Evolutionary conservation across 2,329 filamentous ascomycete species (phyloP), one percentile per base, ranked within the genome.

Genomic region (Aspergillus sclerotialis): DNA sequence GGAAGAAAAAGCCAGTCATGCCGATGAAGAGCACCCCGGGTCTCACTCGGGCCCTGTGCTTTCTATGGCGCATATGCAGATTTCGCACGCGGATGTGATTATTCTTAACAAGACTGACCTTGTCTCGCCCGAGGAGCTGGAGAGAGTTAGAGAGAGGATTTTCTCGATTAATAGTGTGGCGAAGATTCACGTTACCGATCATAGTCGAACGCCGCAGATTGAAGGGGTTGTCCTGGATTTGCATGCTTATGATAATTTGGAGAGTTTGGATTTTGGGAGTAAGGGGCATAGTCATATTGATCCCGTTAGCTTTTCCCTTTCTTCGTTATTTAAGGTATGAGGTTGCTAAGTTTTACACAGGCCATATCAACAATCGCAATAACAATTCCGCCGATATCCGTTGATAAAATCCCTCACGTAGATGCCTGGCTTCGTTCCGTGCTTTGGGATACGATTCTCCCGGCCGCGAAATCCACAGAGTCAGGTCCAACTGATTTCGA

Each of bases 1-100:
- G 0, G 57, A 65, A 29, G 63, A 69, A 40, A 55, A 55, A 27
- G 46, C 60, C 45, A 73, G 58, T 1, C 72, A 68, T 25, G 50
- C 76, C 14, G 60, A 68, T 40, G 64, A 78, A 17, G 49, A 58
- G 14, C 58, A 50, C 45, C 34, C 46, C 28, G 50, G 52, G 18
- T 26, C 36, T 2, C 58, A 68, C 28, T 65, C 72, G 30, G 80
- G 82, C 0, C 80, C 84, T 1, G 64, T 88, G 7, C 76, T 95
- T 61, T 95, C 90, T 0, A 94, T 86, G 2, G 92, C 92, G 1
- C 92, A 98, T 60, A 74, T 96, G 30, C 92, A 98, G 53, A 94
- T 98, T 40, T 95, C 88, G 1, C 90, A 98, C 52, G 92, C 92
- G 5, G 92, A 98, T 62, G 87, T 96, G 7, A 76, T 98, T 28